Conservation (phyloP, 345 rosid genomes). For the Dovyalis caffra region DNA sequence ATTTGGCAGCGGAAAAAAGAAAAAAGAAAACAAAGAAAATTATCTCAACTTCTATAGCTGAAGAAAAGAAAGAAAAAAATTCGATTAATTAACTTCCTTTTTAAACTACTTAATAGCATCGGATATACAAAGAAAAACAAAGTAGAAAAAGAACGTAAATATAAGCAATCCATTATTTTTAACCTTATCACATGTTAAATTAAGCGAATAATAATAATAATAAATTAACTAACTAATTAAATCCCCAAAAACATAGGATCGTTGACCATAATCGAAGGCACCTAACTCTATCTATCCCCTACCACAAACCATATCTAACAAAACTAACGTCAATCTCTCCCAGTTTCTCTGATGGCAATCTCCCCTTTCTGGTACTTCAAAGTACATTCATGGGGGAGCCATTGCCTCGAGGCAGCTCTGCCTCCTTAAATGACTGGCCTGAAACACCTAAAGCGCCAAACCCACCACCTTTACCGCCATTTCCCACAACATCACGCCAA, state of each 20-base stretch:
- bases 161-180: neutral
- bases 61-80: too few species aligned
- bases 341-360: slow-evolving; percentile 25
- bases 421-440: slow-evolving; percentile 19
- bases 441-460: slow-evolving; percentile 12
- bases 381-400: slow-evolving; percentile 65
- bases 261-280: slow-evolving; percentile 3
- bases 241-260: slow-evolving; percentile 17
- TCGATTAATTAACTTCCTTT: too few species aligned
- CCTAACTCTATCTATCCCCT: neutral
- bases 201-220: too few species aligned
- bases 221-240: too few species aligned
- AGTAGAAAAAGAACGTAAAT: neutral
- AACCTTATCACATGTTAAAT: too few species aligned
- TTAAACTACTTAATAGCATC: neutral
- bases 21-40: too few species aligned
- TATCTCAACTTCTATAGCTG: too few species aligned
- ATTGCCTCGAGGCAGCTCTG: slow-evolving; percentile 27
- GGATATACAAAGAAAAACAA: neutral
- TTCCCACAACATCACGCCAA: slow-evolving; percentile 21
- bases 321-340: neutral
- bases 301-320: slow-evolving; percentile 14
- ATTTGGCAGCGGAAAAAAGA: too few species aligned
- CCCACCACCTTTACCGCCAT: slow-evolving; percentile 21
- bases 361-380: slow-evolving; percentile 23